phyloP scores from a whole-genome alignment of 2,329 filamentous ascomycete genomes.

The Arthroderma sp. region DNA sequence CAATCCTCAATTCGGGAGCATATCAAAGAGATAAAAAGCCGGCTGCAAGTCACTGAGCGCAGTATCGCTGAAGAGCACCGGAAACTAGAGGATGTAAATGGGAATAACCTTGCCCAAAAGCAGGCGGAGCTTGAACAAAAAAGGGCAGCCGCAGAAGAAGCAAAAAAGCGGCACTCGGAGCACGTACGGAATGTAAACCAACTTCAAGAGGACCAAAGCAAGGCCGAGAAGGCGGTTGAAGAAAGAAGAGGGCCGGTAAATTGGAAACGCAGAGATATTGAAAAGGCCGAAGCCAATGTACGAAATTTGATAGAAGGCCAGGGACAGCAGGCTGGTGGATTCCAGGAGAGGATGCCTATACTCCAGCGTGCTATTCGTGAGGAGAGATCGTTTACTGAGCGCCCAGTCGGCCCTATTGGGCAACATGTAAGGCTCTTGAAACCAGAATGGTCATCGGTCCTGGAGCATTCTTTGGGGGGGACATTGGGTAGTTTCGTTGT shows the following conservation, averaged over 20 bases:
- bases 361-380: slow-evolving; percentile 56
- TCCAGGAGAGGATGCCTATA: slow-evolving; percentile 46
- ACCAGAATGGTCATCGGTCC: slow-evolving; percentile 67
- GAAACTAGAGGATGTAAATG: slow-evolving; percentile 54
- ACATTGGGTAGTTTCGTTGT: slow-evolving; percentile 69
- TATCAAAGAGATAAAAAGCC: slow-evolving; percentile 40
- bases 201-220: slow-evolving; percentile 24
- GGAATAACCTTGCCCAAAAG: slow-evolving; percentile 54
- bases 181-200: slow-evolving; percentile 25
- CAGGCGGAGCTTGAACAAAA: slow-evolving; percentile 47
- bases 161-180: slow-evolving; percentile 29
- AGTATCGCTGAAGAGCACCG: slow-evolving; percentile 36
- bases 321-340: slow-evolving; percentile 50
- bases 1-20: slow-evolving; percentile 52
- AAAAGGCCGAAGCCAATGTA: slow-evolving; percentile 39
- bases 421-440: slow-evolving; percentile 61
- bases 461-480: slow-evolving; percentile 65
- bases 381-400: slow-evolving; percentile 55
- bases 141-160: slow-evolving; percentile 36
- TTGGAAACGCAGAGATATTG: slow-evolving; percentile 43
- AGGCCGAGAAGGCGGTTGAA: slow-evolving; percentile 22
- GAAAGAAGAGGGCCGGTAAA: slow-evolving; percentile 14
- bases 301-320: slow-evolving; percentile 42
- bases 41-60: slow-evolving; percentile 28
- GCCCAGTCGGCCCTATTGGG: slow-evolving; percentile 75